Percentiles rank a stretch among this genome's conserved stretches.
Evolutionary conservation across 345 rosid genomes (phyloP).

Genomic region (Acer yangbiense): DNA sequence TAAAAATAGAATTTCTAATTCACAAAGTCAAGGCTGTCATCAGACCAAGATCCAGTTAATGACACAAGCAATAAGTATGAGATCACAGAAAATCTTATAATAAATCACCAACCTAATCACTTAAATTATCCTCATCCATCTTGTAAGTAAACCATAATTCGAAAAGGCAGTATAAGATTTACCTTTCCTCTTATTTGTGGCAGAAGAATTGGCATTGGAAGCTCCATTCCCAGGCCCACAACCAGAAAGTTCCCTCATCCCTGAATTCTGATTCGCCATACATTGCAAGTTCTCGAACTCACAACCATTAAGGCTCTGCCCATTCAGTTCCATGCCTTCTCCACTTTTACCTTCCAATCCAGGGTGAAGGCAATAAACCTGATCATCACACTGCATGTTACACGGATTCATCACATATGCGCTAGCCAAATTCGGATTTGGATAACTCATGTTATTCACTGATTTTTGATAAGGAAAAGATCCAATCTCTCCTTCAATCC

Average conservation of each 20-base stretch:
- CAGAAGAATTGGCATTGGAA: constrained; percentile 44
- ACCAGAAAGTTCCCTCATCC: constrained; percentile 42
- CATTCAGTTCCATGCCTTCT: constrained; percentile 49
- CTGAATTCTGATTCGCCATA: constrained; percentile 56
- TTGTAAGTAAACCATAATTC: neutral
- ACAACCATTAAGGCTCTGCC: constrained; percentile 54
- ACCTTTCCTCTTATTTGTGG: constrained; percentile 74
- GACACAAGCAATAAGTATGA: neutral
- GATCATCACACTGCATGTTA: constrained; percentile 72
- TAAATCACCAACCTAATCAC: neutral
- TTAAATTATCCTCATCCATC: neutral
- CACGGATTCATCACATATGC: constrained; percentile 82
- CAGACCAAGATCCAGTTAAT: neutral
- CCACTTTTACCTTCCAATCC: constrained; percentile 50
- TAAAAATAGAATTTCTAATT: neutral
- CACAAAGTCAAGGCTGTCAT: neutral
- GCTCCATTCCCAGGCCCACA: constrained; percentile 46
- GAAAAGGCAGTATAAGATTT: constrained; percentile 22
- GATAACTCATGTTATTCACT: constrained; percentile 35
- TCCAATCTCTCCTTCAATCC: constrained; percentile 98
- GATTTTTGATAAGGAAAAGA: constrained; percentile 92
- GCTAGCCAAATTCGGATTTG: constrained; percentile 38
- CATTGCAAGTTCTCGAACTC: constrained; percentile 75
- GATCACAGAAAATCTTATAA: neutral
- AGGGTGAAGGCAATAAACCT: constrained; percentile 65